Conservation (phyloP, 2,329 filamentous ascomycete species). For the Claviceps quebecensis region DNA sequence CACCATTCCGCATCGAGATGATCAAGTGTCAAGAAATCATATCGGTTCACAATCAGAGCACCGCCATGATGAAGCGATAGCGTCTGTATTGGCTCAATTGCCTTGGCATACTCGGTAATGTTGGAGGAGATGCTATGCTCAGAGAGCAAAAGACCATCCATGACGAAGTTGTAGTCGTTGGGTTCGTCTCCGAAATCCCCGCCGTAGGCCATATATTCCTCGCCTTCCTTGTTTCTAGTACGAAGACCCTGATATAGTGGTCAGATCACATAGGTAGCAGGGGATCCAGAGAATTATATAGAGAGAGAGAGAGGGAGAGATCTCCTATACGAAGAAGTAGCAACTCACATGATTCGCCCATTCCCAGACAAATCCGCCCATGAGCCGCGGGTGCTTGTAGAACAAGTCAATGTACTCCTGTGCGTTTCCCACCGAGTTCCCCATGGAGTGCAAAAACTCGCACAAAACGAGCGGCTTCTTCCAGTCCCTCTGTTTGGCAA, state of each 20-base stretch:
- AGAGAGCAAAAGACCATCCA: slow-evolving; percentile 36
- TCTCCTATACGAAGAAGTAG: background rate
- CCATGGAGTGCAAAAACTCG: slow-evolving; percentile 51
- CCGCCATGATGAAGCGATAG: slow-evolving; percentile 26
- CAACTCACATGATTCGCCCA: slow-evolving; percentile 39
- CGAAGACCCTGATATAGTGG: slow-evolving; percentile 21
- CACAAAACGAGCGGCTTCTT: slow-evolving; percentile 43
- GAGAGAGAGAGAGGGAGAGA: background rate
- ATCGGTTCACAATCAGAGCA: slow-evolving; percentile 36
- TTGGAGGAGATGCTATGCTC: slow-evolving; percentile 38
- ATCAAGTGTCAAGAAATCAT: slow-evolving; percentile 39
- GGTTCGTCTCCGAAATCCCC: slow-evolving; percentile 48
- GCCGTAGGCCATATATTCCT: slow-evolving; percentile 41
- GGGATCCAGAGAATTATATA: background rate
- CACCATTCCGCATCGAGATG: slow-evolving; percentile 32
- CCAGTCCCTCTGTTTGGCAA: slow-evolving; percentile 28
- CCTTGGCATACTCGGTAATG: slow-evolving; percentile 41
- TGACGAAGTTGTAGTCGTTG: slow-evolving; percentile 45
- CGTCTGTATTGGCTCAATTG: slow-evolving; percentile 43
- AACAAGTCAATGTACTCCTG: slow-evolving; percentile 55
- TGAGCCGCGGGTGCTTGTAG: slow-evolving; percentile 32
- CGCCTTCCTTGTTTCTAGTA: slow-evolving; percentile 26
- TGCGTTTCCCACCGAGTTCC: slow-evolving; percentile 54
- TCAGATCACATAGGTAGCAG: background rate
- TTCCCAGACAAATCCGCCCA: slow-evolving; percentile 54